Evolutionary conservation across 139 green algal genomes (phyloP).

Genomic region (Eudorina sp.): DNA sequence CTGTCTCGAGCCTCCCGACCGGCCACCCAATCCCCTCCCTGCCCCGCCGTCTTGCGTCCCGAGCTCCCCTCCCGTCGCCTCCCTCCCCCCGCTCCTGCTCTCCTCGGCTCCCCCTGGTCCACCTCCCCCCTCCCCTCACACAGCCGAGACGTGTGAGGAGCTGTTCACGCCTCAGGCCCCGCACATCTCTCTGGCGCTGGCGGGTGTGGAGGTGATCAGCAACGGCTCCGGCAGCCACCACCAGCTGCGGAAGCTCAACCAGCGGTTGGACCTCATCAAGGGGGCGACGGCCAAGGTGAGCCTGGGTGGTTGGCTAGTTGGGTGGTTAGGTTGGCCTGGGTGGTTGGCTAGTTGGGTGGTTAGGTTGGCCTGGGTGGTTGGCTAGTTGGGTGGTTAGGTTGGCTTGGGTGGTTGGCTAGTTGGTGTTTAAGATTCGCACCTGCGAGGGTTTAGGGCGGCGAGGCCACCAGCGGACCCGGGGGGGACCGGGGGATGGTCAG

Average conservation of each 20-base stretch:
- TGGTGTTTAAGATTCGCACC: too few species aligned
- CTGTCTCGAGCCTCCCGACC: too few species aligned
- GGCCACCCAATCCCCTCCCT: neutral
- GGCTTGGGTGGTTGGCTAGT: too few species aligned
- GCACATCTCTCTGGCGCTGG: conserved; percentile 84
- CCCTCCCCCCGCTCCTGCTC: neutral
- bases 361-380: too few species aligned
- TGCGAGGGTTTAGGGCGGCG: too few species aligned
- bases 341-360: too few species aligned
- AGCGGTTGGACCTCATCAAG: conserved; percentile 90
- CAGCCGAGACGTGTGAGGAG: conserved; percentile 96
- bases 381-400: too few species aligned
- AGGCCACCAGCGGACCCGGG: too few species aligned
- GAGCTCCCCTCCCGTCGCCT: neutral
- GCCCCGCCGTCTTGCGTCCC: too few species aligned
- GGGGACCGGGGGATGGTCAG: too few species aligned
- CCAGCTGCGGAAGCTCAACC: conserved; percentile 91
- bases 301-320: too few species aligned
- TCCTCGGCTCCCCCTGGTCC: neutral
- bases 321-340: too few species aligned
- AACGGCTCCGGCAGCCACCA: conserved; percentile 97
- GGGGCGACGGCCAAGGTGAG: conserved; percentile 85
- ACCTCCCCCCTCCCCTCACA: neutral
- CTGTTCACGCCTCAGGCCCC: conserved; percentile 91
- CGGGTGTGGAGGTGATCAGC: conserved; percentile 92